phyloP scores from a whole-genome alignment of 208 protist genomes.

The Perkinsela sp. region DNA sequence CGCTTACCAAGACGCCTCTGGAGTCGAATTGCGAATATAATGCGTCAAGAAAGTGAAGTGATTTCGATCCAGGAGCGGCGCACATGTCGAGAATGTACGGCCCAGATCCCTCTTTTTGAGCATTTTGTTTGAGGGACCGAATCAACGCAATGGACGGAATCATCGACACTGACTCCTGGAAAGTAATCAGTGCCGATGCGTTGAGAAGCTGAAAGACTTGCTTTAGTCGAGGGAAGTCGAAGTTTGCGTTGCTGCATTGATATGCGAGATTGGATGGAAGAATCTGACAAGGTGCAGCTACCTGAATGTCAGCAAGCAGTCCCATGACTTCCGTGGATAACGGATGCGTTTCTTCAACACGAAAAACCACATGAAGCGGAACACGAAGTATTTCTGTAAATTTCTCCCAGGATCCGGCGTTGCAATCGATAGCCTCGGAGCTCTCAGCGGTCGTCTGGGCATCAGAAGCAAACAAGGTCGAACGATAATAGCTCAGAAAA shows the following conservation, averaged over 20 bases:
- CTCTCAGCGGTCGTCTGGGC: too few species aligned
- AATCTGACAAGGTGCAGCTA: not conserved
- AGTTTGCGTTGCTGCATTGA: not conserved
- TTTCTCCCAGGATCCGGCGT: not conserved
- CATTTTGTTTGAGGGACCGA: not conserved
- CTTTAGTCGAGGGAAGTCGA: not conserved
- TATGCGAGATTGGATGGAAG: not conserved
- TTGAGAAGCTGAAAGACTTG: not conserved
- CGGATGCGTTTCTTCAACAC: not conserved
- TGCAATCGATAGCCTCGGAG: too few species aligned
- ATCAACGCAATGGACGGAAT: not conserved
- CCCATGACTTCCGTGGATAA: not conserved
- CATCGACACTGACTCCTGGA: not conserved
- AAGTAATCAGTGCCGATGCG: not conserved
- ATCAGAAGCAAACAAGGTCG: not conserved
- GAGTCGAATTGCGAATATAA: conserved; percentile 14
- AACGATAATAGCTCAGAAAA: not conserved
- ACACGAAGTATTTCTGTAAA: not conserved
- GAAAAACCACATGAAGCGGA: not conserved
- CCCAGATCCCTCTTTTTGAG: conserved; percentile 18
- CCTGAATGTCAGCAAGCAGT: not conserved
- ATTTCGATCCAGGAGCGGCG: conserved; percentile 65
- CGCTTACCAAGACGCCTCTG: conserved; percentile 32
- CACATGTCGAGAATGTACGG: conserved; percentile 59
- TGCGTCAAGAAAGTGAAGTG: conserved; percentile 43